Conservation (phyloP, 495 filamentous ascomycete species). For the Penicilliopsis zonata region DNA sequence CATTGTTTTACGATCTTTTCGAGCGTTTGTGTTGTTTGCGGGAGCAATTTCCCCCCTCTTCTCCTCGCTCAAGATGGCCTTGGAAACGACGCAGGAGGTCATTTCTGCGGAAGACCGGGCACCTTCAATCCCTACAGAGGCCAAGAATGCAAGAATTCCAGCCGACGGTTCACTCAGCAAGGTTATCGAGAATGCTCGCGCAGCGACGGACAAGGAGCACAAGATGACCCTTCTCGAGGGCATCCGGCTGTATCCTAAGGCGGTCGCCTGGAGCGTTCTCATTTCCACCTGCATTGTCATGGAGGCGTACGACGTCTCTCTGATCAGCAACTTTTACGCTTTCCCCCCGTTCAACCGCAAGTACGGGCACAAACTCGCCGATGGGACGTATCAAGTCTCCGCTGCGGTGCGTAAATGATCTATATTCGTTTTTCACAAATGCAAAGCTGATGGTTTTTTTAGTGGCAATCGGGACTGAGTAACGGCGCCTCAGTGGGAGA, state of each 20-base stretch:
- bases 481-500: constrained; percentile 57
- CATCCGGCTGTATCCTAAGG: constrained; percentile 43
- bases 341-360: constrained; percentile 50
- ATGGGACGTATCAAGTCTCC: constrained; percentile 55
- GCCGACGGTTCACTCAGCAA: constrained; percentile 25
- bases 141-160: no score
- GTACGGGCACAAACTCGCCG: constrained; percentile 44
- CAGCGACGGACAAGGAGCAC: constrained; percentile 34
- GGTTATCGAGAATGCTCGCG: constrained; percentile 29
- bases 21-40: no score
- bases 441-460: constrained; percentile 1
- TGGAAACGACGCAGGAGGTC: no score
- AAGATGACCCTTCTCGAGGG: constrained; percentile 33
- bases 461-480: constrained; percentile 68
- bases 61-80: no score
- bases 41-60: no score
- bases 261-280: constrained; percentile 40
- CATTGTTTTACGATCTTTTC: no score
- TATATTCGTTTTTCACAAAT: not conserved
- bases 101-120: no score
- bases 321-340: constrained; percentile 40
- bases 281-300: constrained; percentile 44
- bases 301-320: constrained; percentile 46
- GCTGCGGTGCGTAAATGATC: constrained; percentile 30
- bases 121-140: no score